Base-by-base conservation (phyloP, 1,284 basidiomycete genomes). In the Trichosporon sp. region DNA sequence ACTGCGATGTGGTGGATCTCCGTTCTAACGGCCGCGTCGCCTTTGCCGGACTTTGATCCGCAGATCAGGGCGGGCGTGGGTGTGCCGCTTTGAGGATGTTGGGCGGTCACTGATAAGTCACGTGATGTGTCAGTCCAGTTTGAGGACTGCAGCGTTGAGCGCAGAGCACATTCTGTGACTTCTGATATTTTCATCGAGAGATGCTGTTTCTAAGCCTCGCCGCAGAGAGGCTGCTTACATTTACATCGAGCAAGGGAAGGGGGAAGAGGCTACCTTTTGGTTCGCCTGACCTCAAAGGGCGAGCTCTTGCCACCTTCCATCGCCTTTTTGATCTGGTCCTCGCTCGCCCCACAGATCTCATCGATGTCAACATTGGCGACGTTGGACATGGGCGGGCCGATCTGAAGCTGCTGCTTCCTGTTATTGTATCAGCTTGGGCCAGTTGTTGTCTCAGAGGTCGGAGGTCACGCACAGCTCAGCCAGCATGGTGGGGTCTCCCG, bases 331-430 rank as follows among this genome's bases (percentile, higher is more conserved):
- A 71, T 57, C 33, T 73, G 69, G 11, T 66, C 68, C 2, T 74
- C 71, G 37, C 67, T 70, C 8, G 72, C 69, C 14, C 69, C 69
- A 9, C 54, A 29, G 7, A 62, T 64, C 56, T 76, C 69, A 21
- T 71, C 66, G 32, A 77, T 63, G 36, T 75, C 70, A 8, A 80
- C 73, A 9, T 63, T 57, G 8, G 70, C 56, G 16, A 80, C 78
- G 9, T 68, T 37, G 1, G 77, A 75, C 10, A 70, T 52, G 4
- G 74, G 65, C 11, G 78, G 73, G 0, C 78, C 78, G 19, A 67
- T 64, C 16, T 69, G 57, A 10, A 78, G 69, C 60, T 69, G 76
- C 3, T 56, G 40, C 21, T 67, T 73, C 61, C 78, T 78, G 60
- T 29, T n/a, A n/a, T n/a, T n/a, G 1, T 21, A 33, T 58, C 34